phyloP scores from a whole-genome alignment of 139 green algal species.

The Chlorella sorokiniana region DNA sequence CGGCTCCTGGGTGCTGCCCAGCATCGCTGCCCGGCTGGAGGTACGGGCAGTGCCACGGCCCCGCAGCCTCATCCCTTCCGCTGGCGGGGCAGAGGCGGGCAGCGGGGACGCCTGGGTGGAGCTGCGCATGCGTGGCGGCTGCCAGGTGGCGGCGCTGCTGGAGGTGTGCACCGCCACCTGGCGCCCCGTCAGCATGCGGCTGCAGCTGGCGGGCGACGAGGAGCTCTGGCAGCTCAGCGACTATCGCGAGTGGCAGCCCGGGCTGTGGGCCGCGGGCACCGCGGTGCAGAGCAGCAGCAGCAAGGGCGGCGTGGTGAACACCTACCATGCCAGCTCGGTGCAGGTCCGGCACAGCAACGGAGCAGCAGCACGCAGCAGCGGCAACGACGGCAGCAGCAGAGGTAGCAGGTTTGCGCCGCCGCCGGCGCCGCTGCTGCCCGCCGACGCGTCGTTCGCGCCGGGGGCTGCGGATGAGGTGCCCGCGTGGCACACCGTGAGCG shows the following conservation, averaged over 20 bases:
- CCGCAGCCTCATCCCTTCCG: background rate
- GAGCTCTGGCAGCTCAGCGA: slow-evolving; percentile 13
- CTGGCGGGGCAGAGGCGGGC: background rate
- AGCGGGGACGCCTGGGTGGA: background rate
- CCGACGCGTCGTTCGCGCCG: background rate
- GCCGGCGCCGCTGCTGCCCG: slow-evolving; percentile 5
- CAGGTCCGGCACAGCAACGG: background rate
- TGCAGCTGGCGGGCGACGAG: slow-evolving; percentile 3
- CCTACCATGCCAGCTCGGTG: background rate
- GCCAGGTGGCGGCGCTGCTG: background rate
- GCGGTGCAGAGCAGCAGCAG: slow-evolving; percentile 16
- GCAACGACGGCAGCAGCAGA: background rate
- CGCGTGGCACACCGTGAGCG: slow-evolving; percentile 44
- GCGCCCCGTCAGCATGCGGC: slow-evolving; percentile 13
- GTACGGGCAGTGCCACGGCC: background rate
- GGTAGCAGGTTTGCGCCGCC: slow-evolving; percentile 19
- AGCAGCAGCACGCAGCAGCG: background rate
- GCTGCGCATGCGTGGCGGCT: slow-evolving; percentile 7
- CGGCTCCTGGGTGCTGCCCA: slow-evolving; percentile 37
- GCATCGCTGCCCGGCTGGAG: background rate
- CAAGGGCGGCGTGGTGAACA: background rate
- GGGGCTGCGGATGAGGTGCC: background rate
- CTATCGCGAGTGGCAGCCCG: slow-evolving; percentile 16
- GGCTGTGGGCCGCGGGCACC: slow-evolving; percentile 8
- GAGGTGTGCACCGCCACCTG: slow-evolving; percentile 2